A percentile compares a stretch with the other conserved stretches of the same genome.
phyloP scores from a whole-genome alignment of 257 asterid species.

The Salvia rosmarinus region DNA sequence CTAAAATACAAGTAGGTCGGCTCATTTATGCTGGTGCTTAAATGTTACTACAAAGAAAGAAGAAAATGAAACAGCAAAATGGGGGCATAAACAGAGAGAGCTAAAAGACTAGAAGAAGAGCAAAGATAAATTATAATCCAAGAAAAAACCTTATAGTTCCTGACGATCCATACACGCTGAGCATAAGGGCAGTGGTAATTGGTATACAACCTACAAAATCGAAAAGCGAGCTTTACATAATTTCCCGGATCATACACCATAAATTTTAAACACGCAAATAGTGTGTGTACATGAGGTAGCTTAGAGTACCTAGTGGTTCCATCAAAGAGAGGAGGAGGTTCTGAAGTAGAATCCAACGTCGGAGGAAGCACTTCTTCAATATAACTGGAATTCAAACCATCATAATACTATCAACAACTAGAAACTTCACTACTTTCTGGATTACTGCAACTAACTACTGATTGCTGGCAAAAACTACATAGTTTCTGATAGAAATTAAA shows the following conservation, averaged over 20 bases:
- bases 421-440: not conserved
- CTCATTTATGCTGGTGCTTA: too few species aligned
- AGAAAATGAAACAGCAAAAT: too few species aligned
- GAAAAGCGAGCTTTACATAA: conserved; percentile 4
- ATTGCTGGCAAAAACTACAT: not conserved
- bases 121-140: not conserved
- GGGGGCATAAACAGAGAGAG: too few species aligned
- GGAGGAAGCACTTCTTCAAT: conserved; percentile 61
- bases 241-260: not conserved
- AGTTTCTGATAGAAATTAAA: not conserved
- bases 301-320: conserved; percentile 65
- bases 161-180: conserved; percentile 74
- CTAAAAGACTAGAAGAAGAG: not conserved
- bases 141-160: conserved; percentile 67
- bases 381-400: conserved; percentile 41
- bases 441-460: not conserved
- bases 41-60: too few species aligned
- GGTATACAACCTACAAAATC: conserved; percentile 63
- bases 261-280: not conserved
- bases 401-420: too few species aligned
- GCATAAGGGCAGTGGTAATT: conserved; percentile 64
- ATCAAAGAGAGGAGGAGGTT: conserved; percentile 69
- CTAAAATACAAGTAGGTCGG: not conserved
- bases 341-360: conserved; percentile 55
- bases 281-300: not conserved